A percentile compares a stretch with the other conserved stretches of the same genome.
phyloP scores from a whole-genome alignment of 2,329 filamentous ascomycete genomes.

The Aschersonia sp. region DNA sequence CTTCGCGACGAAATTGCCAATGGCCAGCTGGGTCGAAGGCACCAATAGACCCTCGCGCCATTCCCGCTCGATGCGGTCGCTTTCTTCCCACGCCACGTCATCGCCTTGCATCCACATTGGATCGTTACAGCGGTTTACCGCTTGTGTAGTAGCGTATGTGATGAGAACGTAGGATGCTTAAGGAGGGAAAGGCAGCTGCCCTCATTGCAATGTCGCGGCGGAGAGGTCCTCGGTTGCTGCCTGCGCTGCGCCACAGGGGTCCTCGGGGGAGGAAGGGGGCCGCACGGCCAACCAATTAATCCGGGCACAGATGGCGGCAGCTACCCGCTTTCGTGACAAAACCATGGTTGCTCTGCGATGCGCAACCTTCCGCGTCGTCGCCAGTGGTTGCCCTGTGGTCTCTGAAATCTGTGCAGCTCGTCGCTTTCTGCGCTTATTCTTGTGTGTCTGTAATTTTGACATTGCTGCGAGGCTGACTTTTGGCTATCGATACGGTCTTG shows the following conservation, averaged over 20 bases:
- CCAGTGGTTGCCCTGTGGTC: not conserved
- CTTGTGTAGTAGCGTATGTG: not conserved
- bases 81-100: conserved; percentile 2
- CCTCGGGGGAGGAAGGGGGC: not conserved
- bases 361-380: not conserved
- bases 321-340: not conserved
- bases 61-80: conserved; percentile 1
- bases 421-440: not conserved
- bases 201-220: not conserved
- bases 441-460: not conserved
- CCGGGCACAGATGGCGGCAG: not conserved
- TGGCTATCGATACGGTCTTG: not conserved
- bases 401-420: not conserved
- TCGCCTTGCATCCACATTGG: not conserved
- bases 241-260: not conserved
- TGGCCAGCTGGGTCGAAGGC: not conserved
- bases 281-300: not conserved
- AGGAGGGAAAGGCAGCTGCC: not conserved
- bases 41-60: not conserved
- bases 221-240: not conserved
- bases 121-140: not conserved
- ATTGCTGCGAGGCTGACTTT: not conserved
- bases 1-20: conserved; percentile 2
- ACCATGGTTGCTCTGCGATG: not conserved
- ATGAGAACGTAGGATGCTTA: not conserved